Evolutionary conservation across 495 filamentous ascomycete species (phyloP).

Genomic region (Hypomontagnella monticulosa): DNA sequence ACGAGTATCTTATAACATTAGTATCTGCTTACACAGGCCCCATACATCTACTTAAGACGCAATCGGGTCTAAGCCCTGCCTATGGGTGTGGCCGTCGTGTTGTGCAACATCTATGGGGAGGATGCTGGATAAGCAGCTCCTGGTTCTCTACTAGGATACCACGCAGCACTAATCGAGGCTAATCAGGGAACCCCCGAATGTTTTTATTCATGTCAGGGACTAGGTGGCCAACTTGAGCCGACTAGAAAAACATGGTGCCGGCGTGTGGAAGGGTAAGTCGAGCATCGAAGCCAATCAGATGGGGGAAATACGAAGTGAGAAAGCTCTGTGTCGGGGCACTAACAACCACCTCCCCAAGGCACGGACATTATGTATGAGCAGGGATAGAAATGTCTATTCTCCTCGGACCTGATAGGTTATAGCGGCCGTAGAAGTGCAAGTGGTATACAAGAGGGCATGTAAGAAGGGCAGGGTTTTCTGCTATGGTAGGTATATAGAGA

Average conservation of each 20-base stretch:
- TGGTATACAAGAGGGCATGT: not conserved
- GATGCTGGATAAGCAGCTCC: conserved; percentile 22
- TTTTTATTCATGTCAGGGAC: conserved; percentile 15
- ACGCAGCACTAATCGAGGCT: conserved; percentile 4
- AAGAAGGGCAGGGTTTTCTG: conserved; percentile 16
- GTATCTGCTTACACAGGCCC: not conserved
- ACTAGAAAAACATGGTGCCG: conserved; percentile 16
- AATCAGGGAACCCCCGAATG: conserved; percentile 4
- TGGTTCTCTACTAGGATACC: conserved; percentile 18
- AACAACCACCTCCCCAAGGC: conserved; percentile 8
- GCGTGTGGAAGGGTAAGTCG: conserved; percentile 14
- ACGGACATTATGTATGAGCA: conserved; percentile 19
- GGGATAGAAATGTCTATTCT: conserved; percentile 16
- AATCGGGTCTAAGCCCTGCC: not conserved
- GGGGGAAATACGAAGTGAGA: not conserved
- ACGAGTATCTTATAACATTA: conserved; percentile 23
- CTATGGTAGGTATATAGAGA: too few relatives aligned
- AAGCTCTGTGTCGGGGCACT: conserved; percentile 17
- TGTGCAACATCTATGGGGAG: conserved; percentile 6
- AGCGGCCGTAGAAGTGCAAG: not conserved
- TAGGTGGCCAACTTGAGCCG: conserved; percentile 8
- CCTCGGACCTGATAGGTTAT: conserved; percentile 1
- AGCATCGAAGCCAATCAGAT: conserved; percentile 28
- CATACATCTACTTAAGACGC: not conserved
- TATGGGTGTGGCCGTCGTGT: conserved; percentile 10